phyloP scores from a whole-genome alignment of 371 early-diverging fungal genomes.

The Syncephalastrum monosporum region DNA sequence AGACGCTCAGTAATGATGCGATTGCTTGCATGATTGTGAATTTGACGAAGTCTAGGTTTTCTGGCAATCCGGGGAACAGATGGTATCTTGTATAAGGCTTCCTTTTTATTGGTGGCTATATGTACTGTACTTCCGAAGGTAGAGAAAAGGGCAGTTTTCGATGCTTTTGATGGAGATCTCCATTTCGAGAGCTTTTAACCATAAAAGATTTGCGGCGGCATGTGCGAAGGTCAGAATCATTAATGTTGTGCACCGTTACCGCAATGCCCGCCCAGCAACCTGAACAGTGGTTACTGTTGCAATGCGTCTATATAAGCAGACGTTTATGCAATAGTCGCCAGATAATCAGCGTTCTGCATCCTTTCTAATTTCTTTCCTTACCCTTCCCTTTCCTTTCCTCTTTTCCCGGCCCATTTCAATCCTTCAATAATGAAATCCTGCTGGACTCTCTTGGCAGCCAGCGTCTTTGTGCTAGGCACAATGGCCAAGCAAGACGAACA shows the following conservation, averaged over 20 bases:
- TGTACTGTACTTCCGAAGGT: too few species aligned
- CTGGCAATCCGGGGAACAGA: too few species aligned
- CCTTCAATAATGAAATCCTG: constrained; percentile 1
- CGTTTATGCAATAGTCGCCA: not conserved
- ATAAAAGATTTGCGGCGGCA: not conserved
- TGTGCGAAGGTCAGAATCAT: constrained; percentile 3
- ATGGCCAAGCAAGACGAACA: constrained; percentile 25
- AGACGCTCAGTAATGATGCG: too few species aligned
- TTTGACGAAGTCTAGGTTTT: too few species aligned
- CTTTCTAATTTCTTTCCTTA: not conserved
- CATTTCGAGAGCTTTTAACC: not conserved
- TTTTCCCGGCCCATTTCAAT: constrained; percentile 3
- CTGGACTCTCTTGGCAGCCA: constrained; percentile 13
- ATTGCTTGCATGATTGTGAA: too few species aligned
- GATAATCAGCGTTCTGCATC: not conserved
- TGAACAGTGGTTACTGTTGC: too few species aligned
- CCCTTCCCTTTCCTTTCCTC: constrained; percentile 7
- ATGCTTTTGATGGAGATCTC: constrained; percentile 3
- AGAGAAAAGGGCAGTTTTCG: not conserved
- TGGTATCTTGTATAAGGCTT: too few species aligned
- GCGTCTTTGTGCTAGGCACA: constrained; percentile 14
- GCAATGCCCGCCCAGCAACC: too few species aligned
- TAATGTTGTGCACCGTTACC: not conserved
- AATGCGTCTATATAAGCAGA: too few species aligned
- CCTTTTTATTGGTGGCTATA: too few species aligned